Conservation (phyloP, 2,329 filamentous ascomycete species). For the Diplodia corticola region DNA sequence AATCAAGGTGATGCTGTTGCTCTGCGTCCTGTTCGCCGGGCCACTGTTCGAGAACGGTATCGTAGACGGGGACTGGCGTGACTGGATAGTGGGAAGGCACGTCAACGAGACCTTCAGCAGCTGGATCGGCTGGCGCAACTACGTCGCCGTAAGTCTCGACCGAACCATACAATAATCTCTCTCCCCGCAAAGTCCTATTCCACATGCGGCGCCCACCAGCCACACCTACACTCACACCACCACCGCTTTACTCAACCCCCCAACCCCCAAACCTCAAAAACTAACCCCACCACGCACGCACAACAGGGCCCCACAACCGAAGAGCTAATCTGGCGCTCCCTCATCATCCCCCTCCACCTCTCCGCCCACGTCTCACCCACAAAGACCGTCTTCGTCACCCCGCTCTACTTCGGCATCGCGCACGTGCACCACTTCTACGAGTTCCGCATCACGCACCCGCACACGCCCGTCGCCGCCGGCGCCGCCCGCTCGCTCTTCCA, state of each 20-base stretch:
- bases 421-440: conserved; percentile 97
- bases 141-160: conserved; percentile 67
- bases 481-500: conserved; percentile 76
- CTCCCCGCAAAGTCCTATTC: not conserved
- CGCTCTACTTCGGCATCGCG: conserved; percentile 87
- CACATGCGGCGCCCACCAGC: not conserved
- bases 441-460: conserved; percentile 77
- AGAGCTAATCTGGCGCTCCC: conserved; percentile 88
- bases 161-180: not conserved
- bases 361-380: conserved; percentile 56
- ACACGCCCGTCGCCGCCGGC: conserved; percentile 62
- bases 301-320: conserved; percentile 84
- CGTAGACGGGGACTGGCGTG: conserved; percentile 67
- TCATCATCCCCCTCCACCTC: conserved; percentile 79
- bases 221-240: too few species aligned
- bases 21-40: conserved; percentile 75
- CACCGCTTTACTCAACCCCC: too few species aligned
- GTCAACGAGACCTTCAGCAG: conserved; percentile 64
- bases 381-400: conserved; percentile 75
- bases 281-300: not conserved
- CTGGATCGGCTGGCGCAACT: conserved; percentile 84
- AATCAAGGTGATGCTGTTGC: conserved; percentile 65
- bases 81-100: conserved; percentile 60
- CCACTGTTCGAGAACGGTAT: conserved; percentile 79
- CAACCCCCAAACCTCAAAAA: not conserved